Percentiles rank a stretch among this genome's conserved stretches.
These are phyloP conservation scores for Podosphaera leucotricha DNA, from an alignment of 2,329 filamentous ascomycete species.

Conservation along the genomic window DNA sequence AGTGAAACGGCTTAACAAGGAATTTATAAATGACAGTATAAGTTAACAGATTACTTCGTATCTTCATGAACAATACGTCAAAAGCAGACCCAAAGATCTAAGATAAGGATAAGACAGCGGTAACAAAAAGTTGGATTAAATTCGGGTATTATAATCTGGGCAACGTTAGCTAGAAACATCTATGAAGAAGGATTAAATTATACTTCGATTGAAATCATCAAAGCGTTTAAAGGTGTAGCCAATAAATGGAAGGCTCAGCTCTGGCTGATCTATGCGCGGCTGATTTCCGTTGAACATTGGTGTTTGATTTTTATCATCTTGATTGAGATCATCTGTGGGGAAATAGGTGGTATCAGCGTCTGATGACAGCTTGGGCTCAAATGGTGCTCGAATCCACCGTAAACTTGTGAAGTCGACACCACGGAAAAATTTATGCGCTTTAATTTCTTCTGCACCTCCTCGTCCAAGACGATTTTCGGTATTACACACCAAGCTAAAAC, in stretches of 20 bases:
- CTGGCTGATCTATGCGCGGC: constrained; percentile 53
- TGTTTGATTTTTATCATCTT: constrained; percentile 67
- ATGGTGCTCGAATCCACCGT: constrained; percentile 79
- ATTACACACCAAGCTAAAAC: constrained; percentile 65
- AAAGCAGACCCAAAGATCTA: no score
- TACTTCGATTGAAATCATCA: constrained; percentile 23
- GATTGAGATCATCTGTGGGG: constrained; percentile 94
- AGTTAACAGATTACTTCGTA: not conserved
- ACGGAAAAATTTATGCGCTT: constrained; percentile 84
- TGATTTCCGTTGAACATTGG: constrained; percentile 31
- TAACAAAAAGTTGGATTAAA: not conserved
- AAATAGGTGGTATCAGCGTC: constrained; percentile 97
- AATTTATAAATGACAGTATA: not conserved
- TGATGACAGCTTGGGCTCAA: constrained; percentile 79
- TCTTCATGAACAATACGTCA: not conserved
- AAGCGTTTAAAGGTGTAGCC: constrained; percentile 98
- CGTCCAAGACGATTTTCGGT: constrained; percentile 77
- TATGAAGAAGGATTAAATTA: not conserved
- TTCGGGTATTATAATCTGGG: not conserved
- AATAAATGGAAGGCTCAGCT: constrained; percentile 91
- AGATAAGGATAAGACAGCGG: no score
- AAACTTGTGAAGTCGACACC: constrained; percentile 89
- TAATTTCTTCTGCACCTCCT: constrained; percentile 75
- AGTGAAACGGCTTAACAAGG: not conserved
- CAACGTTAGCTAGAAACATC: not conserved